Percentiles rank a stretch among this genome's conserved stretches.
Conservation (phyloP, 2,329 filamentous ascomycete genomes). For the Trichophyton verrucosum region DNA sequence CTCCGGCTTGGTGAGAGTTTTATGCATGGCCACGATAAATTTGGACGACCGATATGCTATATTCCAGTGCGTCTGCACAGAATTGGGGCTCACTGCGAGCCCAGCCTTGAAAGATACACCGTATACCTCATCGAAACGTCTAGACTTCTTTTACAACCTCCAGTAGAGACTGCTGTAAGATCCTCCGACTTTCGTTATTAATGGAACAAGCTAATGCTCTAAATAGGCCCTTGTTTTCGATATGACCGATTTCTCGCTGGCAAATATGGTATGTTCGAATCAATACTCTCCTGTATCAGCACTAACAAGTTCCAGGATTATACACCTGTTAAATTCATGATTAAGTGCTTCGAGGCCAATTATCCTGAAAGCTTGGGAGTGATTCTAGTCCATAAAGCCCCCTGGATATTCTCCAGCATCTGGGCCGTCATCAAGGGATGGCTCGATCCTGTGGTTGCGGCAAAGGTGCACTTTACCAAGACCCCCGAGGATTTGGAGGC, state of each 20-base stretch:
- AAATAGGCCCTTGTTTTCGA: slow-evolving; percentile 80
- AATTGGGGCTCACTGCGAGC: slow-evolving; percentile 67
- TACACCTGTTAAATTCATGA: slow-evolving; percentile 95
- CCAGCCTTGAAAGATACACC: slow-evolving; percentile 75
- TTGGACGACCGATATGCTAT: slow-evolving; percentile 73
- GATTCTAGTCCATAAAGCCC: slow-evolving; percentile 87
- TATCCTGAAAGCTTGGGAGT: slow-evolving; percentile 87
- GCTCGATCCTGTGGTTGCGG: slow-evolving; percentile 91
- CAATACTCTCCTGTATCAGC: slow-evolving; percentile 5
- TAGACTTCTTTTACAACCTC: slow-evolving; percentile 65
- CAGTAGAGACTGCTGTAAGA: slow-evolving; percentile 83
- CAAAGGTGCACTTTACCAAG: slow-evolving; percentile 88
- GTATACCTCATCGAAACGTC: slow-evolving; percentile 91
- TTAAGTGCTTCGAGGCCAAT: slow-evolving; percentile 97
- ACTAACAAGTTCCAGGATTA: slow-evolving; percentile 54
- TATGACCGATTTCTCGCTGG: slow-evolving; percentile 84
- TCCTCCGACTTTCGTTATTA: not conserved
- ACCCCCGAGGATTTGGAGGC: slow-evolving; percentile 63
- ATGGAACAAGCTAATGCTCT: not conserved
- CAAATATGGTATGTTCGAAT: slow-evolving; percentile 63
- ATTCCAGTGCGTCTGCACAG: slow-evolving; percentile 73
- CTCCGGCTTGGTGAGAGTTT: slow-evolving; percentile 87
- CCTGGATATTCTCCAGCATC: slow-evolving; percentile 96
- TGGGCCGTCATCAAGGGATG: slow-evolving; percentile 93
- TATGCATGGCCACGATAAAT: slow-evolving; percentile 73